Percentiles rank a stretch among this genome's conserved stretches.
phyloP scores from a whole-genome alignment of 1,284 basidiomycete genomes.

The Schizophyllum commune region DNA sequence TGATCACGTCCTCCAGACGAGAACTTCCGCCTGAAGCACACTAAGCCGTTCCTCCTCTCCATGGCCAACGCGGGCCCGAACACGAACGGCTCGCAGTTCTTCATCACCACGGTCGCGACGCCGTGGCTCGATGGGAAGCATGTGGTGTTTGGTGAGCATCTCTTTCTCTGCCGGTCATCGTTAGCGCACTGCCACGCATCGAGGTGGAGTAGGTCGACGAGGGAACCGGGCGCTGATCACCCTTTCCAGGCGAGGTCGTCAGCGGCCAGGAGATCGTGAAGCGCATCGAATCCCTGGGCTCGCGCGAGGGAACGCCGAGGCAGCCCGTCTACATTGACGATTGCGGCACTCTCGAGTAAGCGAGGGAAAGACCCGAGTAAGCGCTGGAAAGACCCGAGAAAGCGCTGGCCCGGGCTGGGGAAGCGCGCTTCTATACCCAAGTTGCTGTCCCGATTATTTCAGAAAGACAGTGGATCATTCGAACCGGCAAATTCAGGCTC shows the following conservation, averaged over 20 bases:
- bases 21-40: constrained; percentile 78
- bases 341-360: constrained; percentile 41
- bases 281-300: constrained; percentile 52
- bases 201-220: neutral
- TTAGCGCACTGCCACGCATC: neutral
- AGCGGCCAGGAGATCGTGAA: constrained; percentile 56
- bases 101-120: constrained; percentile 28
- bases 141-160: constrained; percentile 66
- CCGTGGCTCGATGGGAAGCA: constrained; percentile 67
- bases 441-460: no score
- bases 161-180: neutral
- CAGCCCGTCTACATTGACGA: constrained; percentile 41
- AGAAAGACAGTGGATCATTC: no score
- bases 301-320: constrained; percentile 37
- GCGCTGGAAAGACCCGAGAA: no score
- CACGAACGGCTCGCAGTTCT: constrained; percentile 5
- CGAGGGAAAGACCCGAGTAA: neutral
- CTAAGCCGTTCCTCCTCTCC: constrained; percentile 47
- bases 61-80: constrained; percentile 1
- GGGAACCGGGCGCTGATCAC: neutral
- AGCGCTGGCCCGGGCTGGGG: no score
- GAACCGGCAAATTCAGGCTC: no score
- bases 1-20: constrained; percentile 49
- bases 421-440: no score
- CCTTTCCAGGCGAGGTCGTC: constrained; percentile 44